Evolutionary conservation across 805 yeast species (phyloP).

Genomic region (Candida coquimbonensis): DNA sequence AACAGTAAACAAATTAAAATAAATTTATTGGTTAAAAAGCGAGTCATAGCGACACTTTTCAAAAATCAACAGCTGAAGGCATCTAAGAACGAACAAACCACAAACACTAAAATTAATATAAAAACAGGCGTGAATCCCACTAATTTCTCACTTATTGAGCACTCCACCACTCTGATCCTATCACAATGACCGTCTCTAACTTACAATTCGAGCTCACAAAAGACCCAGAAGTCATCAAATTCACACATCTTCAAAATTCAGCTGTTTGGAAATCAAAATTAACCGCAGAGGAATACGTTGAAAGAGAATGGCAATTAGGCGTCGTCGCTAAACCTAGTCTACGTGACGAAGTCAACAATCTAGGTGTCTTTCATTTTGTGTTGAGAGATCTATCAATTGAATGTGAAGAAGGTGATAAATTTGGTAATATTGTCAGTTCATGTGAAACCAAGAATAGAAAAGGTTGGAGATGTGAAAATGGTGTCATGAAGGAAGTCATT

Average conservation of each 20-base stretch:
- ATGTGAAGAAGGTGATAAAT: constrained; percentile 13
- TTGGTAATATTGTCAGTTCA: constrained; percentile 32
- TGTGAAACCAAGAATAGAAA: constrained; percentile 35
- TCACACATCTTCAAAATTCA: constrained; percentile 30
- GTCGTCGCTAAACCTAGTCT: constrained; percentile 21
- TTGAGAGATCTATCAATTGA: constrained; percentile 24
- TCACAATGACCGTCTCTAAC: constrained; percentile 2
- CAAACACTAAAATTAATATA: neutral
- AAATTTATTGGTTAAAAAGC: too few relatives aligned
- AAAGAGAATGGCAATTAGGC: constrained; percentile 30
- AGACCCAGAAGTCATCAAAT: constrained; percentile 28
- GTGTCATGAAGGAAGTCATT: constrained; percentile 23
- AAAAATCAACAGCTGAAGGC: constrained; percentile 4
- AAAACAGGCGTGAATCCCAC: too few relatives aligned
- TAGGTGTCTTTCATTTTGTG: constrained; percentile 31
- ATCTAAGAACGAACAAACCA: neutral
- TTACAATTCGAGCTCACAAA: constrained; percentile 11
- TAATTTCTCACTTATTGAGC: too few relatives aligned
- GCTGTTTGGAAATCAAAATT: constrained; percentile 28
- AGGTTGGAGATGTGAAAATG: constrained; percentile 25
- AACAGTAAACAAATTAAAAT: too few relatives aligned
- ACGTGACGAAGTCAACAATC: constrained; percentile 7
- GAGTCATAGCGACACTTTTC: constrained; percentile 1
- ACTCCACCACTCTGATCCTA: too few relatives aligned
- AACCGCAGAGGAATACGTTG: constrained; percentile 28